phyloP scores from a whole-genome alignment of 2,329 filamentous ascomycete genomes.

The Pseudogymnoascus sp. region DNA sequence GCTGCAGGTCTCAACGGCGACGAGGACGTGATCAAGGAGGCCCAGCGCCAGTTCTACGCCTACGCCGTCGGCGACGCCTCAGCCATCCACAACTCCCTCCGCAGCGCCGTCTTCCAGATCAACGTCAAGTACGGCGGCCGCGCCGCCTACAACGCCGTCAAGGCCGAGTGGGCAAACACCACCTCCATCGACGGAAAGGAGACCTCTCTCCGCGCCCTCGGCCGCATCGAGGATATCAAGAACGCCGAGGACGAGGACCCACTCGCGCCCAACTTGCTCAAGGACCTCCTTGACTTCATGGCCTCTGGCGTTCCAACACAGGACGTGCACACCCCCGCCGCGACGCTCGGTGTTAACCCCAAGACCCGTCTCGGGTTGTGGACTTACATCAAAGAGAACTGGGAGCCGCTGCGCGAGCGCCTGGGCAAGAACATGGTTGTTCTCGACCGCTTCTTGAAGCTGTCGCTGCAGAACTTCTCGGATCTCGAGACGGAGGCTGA shows the following conservation, averaged over 20 bases:
- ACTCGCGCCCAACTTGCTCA: constrained; percentile 52
- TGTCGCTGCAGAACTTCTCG: constrained; percentile 72
- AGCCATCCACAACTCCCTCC: constrained; percentile 75
- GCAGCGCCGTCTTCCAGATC: constrained; percentile 72
- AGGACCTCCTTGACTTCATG: constrained; percentile 65
- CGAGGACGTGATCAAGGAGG: constrained; percentile 63
- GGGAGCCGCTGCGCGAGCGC: constrained; percentile 64
- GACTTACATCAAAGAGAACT: constrained; percentile 80
- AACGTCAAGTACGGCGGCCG: constrained; percentile 63
- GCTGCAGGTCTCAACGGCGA: constrained; percentile 73
- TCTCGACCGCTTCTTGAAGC: constrained; percentile 79
- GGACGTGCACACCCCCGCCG: constrained; percentile 80
- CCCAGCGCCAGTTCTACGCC: constrained; percentile 70
- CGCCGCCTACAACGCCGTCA: constrained; percentile 66
- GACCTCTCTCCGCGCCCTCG: constrained; percentile 70
- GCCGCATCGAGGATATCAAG: constrained; percentile 56
- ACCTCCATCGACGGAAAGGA: constrained; percentile 88
- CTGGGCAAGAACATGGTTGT: constrained; percentile 78
- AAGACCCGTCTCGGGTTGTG: constrained; percentile 70
- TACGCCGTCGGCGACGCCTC: constrained; percentile 62
- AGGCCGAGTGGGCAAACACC: constrained; percentile 77
- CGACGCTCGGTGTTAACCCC: constrained; percentile 65
- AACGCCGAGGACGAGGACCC: background rate
- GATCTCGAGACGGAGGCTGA: constrained; percentile 64
- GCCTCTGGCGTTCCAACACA: constrained; percentile 78